Conservation (phyloP, 768 basidiomycete genomes). For the Pilatotrama ljubarskyi region DNA sequence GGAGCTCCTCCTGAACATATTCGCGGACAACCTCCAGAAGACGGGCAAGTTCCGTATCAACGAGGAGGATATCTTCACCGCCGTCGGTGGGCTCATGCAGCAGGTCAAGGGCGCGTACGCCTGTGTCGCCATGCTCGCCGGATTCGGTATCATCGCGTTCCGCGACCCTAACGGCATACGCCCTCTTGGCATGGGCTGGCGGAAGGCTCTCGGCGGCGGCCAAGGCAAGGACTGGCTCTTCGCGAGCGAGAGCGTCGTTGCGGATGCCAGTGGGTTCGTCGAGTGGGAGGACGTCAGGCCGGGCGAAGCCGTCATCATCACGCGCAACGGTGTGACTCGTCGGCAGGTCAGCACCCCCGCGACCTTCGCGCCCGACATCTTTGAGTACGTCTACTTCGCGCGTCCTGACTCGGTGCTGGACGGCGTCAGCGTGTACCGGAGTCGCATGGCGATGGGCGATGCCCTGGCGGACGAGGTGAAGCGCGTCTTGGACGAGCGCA, state of each 20-base stretch:
- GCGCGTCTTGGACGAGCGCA: conserved; percentile 64
- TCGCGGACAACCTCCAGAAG: conserved; percentile 96
- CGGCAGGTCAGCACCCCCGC: conserved; percentile 69
- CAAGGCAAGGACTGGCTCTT: conserved; percentile 82
- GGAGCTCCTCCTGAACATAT: conserved; percentile 94
- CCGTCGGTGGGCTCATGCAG: conserved; percentile 85
- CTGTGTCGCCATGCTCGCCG: conserved; percentile 98
- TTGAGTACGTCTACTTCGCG: conserved; percentile 98
- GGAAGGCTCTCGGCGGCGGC: conserved; percentile 48
- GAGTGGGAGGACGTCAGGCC: conserved; percentile 95
- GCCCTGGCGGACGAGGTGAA: conserved; percentile 86
- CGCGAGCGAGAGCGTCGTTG: conserved; percentile 94
- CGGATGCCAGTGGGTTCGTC: conserved; percentile 87
- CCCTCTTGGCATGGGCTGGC: conserved; percentile 82
- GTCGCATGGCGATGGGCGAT: conserved; percentile 99
- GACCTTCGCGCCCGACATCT: conserved; percentile 94
- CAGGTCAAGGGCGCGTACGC: conserved; percentile 94
- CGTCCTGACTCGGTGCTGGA: conserved; percentile 97
- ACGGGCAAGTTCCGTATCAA: conserved; percentile 99
- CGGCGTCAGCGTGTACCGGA: conserved; percentile 95
- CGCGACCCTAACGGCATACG: conserved; percentile 97
- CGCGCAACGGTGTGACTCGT: conserved; percentile 71
- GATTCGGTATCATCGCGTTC: conserved; percentile 97
- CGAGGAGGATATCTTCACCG: conserved; percentile 98
- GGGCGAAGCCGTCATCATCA: conserved; percentile 96